phyloP scores from a whole-genome alignment of 768 basidiomycete genomes.

The Auricularia sp. region DNA sequence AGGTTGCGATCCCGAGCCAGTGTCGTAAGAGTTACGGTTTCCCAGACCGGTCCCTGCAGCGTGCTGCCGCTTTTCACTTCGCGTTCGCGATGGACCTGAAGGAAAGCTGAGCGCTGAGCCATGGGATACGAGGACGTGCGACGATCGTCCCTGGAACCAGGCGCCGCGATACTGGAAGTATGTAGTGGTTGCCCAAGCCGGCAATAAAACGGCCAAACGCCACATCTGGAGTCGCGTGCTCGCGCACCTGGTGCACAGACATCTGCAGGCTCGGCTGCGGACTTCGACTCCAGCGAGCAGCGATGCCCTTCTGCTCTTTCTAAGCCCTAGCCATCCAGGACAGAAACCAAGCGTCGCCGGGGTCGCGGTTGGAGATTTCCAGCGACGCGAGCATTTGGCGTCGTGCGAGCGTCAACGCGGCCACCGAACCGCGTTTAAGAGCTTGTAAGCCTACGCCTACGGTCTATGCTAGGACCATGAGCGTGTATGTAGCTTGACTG shows the following conservation, averaged over 20 bases:
- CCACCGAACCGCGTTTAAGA: slow-evolving; percentile 57
- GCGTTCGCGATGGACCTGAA: slow-evolving; percentile 85
- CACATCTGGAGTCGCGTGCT: slow-evolving; percentile 85
- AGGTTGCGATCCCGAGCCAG: slow-evolving; percentile 76
- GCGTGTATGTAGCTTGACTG: no score
- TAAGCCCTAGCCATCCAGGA: slow-evolving; percentile 64
- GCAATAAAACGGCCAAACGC: slow-evolving; percentile 79
- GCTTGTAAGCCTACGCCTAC: slow-evolving; percentile 75
- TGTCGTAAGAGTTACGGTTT: slow-evolving; percentile 89
- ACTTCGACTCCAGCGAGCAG: slow-evolving; percentile 51
- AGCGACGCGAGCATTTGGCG: slow-evolving; percentile 88
- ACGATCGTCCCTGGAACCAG: slow-evolving; percentile 79
- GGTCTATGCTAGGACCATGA: slow-evolving; percentile 33
- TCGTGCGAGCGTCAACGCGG: slow-evolving; percentile 67
- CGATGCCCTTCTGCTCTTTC: slow-evolving; percentile 10
- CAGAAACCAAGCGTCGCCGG: slow-evolving; percentile 92
- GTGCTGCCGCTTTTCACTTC: slow-evolving; percentile 69
- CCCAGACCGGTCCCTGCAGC: slow-evolving; percentile 92
- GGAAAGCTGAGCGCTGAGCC: no score
- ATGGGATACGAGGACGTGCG: background rate
- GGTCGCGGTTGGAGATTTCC: slow-evolving; percentile 94
- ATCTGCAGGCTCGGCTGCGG: slow-evolving; percentile 96
- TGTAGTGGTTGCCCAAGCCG: slow-evolving; percentile 90
- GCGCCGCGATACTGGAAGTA: slow-evolving; percentile 80
- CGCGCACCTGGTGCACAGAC: slow-evolving; percentile 63